Base-by-base conservation (phyloP, 371 early-diverging fungal genomes). In the Rhizopus arrhizus region DNA sequence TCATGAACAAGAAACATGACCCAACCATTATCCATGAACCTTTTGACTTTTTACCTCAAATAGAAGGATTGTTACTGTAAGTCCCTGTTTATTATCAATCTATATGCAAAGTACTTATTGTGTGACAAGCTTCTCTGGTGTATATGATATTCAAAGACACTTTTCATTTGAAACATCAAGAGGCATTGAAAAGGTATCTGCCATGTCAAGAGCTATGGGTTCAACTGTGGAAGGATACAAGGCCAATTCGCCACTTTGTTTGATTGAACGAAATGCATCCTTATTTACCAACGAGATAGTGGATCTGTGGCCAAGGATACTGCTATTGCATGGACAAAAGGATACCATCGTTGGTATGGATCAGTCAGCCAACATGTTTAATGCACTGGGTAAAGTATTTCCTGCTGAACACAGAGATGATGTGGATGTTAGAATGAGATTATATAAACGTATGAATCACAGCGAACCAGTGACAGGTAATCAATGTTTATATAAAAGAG, bases 161-260 rank as follows among this genome's bases (percentile, higher is more conserved):
- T 80, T 75, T 31, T 49, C 62, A 13, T 85, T 83, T 62, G 92
- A 92, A 72, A 69, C 78, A 2, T 60, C 61, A 35, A 69, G 91
- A 12, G 90, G 91, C 2, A 78, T 90, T 1, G 92, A 92, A 57
- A 79, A 89, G 42, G 63, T 92, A 12, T 89, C 89, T 11, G 85
- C 83, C 33, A 89, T 92, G 91, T 69, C 78, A 5, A 73, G 91
- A 28, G 84, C 79, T 5, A 88, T 89, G 88, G 88, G 89, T 28
- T 61, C 49, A 5, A 59, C 57, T 0, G 15, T 55, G 2, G 68
- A 75, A 31, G 64, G 64, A 4, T 75, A 70, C 16, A 49, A 41
- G 3, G 29, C 50, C 10, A 76, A 81, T 33, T 81, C 81, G 22
- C 81, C 81, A 4, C 46, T 72, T 15, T 59, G 66, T 45, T 41